Evolutionary conservation across 2,329 filamentous ascomycete species (phyloP).

Genomic region (Verticillium nubilum): DNA sequence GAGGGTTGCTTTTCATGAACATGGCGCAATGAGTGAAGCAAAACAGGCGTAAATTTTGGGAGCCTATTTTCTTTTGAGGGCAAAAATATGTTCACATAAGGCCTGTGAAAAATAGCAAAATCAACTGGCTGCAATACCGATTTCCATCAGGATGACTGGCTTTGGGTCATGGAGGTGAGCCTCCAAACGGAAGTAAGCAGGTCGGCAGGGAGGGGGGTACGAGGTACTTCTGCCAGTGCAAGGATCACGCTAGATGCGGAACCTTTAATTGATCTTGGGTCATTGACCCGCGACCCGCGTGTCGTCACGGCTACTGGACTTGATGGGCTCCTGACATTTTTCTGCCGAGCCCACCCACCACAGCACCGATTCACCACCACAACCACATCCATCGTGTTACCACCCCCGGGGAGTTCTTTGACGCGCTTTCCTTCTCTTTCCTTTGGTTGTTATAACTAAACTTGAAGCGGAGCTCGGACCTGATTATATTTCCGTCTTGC

Average conservation of each 20-base stretch:
- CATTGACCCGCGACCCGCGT: neutral
- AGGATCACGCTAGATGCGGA: neutral
- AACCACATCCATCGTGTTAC: too few species aligned
- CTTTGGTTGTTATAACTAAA: neutral
- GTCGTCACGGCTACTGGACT: neutral
- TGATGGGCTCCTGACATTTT: neutral
- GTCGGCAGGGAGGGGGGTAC: neutral
- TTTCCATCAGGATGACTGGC: too few species aligned
- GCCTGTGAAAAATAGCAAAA: too few species aligned
- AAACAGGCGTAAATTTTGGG: too few species aligned
- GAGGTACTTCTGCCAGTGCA: neutral
- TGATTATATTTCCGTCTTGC: neutral
- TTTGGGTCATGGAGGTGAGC: too few species aligned
- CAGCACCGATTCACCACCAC: neutral
- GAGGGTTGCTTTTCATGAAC: too few species aligned
- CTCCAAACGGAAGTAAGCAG: neutral
- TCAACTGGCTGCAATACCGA: too few species aligned
- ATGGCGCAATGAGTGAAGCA: too few species aligned
- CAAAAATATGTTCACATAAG: too few species aligned
- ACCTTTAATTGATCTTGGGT: conserved; percentile 1
- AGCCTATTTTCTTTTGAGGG: too few species aligned
- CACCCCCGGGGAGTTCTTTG: neutral
- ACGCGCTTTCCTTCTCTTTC: neutral
- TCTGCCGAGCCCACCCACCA: neutral
- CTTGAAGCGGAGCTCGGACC: neutral